Base-by-base conservation (phyloP, 2,329 filamentous ascomycete species). In the Westerdykella aurantiaca region DNA sequence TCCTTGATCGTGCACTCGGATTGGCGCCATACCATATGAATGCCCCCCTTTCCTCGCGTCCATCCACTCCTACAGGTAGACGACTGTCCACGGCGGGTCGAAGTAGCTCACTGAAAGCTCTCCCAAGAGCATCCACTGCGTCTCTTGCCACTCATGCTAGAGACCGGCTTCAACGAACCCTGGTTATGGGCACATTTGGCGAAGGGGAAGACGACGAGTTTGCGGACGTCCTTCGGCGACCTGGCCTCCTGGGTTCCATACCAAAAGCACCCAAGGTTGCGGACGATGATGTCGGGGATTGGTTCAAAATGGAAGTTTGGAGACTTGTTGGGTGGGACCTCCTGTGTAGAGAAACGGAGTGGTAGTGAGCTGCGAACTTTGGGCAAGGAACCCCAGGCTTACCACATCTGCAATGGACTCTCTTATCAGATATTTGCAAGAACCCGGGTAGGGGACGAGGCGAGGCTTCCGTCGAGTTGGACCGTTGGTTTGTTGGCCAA, bases 301-400 rank as follows among this genome's bases (percentile, higher is more conserved):
- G 77, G 75, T 81, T 79, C 51, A 69, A 72, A 42, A 69, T 70
- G 43, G 74, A 80, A 50, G 59, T 81, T 2, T 82, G 79, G 79
- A 62, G 69, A 41, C 55, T 81, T 42, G 53, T 82, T 6, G 79
- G 79, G 0, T 82, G 79, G 78, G 76, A 81, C 39, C 63, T 76
- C 5, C 55, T 76, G 29, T 41, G 39, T 21, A 21, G 31, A 38
- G 48, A 47, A 17, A 38, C 14, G n/a, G 43, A 47, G 16, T 52
- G 44, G 42, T 52, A 31, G 13, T 12, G 33, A 5, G 10, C 3
- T 29, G 9, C 25, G 7, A 7, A 21, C 11, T 29, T 7, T 29
- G 2, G 7, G 25, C 25, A 29, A 12, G 25, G 11, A 7, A 29
- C 11, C 18, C 18, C 2, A 12, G 25, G 3, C 25, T 29, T 29